phyloP scores from a whole-genome alignment of 2,329 filamentous ascomycete species.

The Fusarium mundagurra region DNA sequence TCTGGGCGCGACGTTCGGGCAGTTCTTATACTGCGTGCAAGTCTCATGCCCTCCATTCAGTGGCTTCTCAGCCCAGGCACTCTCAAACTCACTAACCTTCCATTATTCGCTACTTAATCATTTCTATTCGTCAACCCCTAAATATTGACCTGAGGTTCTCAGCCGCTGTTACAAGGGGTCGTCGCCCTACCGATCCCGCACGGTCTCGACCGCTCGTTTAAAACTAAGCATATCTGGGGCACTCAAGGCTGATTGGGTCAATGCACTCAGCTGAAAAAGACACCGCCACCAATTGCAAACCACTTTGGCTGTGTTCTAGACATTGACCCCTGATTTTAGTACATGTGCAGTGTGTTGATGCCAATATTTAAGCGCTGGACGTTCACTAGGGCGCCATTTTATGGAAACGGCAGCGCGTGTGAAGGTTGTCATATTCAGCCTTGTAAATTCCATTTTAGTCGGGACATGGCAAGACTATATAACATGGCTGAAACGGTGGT shows the following conservation, averaged over 20 bases:
- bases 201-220: background rate
- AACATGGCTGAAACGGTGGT: too few relatives aligned
- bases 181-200: background rate
- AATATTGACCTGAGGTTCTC: background rate
- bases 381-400: background rate
- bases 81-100: background rate
- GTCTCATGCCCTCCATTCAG: too few relatives aligned
- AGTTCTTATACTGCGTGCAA: background rate
- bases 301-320: background rate
- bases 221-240: background rate
- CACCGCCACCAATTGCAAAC: background rate
- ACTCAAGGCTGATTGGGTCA: background rate
- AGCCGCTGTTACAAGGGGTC: background rate
- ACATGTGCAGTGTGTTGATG: background rate
- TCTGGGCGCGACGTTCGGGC: accelerated
- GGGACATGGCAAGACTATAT: too few relatives aligned
- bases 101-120: background rate
- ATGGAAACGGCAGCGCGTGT: background rate
- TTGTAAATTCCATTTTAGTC: accelerated
- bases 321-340: background rate
- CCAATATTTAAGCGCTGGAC: background rate
- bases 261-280: background rate
- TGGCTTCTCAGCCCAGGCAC: background rate
- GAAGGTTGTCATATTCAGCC: background rate
- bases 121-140: background rate